A percentile compares a stretch with the other conserved stretches of the same genome.
Evolutionary conservation across 768 basidiomycete genomes (phyloP).

Genomic region (Dentipellis sp.): DNA sequence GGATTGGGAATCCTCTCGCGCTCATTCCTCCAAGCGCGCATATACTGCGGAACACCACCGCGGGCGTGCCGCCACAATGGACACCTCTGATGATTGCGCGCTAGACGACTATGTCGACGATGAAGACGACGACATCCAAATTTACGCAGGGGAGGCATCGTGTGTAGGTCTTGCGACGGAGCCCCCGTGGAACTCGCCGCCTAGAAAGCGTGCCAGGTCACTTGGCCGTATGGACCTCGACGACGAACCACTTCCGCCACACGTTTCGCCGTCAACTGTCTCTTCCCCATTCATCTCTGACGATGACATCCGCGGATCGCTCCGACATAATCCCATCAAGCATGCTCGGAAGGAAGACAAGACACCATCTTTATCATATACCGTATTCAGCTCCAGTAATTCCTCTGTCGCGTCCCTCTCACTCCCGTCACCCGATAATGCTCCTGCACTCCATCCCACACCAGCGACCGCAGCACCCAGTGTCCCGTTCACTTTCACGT

Average conservation of each 20-base stretch:
- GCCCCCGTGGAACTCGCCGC: slow-evolving; percentile 9
- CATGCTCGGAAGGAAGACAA: neutral
- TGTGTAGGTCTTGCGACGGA: slow-evolving; percentile 5
- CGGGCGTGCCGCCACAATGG: slow-evolving; percentile 8
- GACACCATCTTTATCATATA: slow-evolving; percentile 26
- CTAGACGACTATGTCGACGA: slow-evolving; percentile 27
- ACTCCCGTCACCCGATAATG: slow-evolving; percentile 9
- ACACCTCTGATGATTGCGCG: slow-evolving; percentile 10
- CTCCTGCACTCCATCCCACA: slow-evolving; percentile 10
- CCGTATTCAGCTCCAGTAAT: slow-evolving; percentile 27
- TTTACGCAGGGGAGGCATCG: slow-evolving; percentile 34
- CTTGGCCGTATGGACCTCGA: slow-evolving; percentile 33
- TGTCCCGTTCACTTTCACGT: neutral
- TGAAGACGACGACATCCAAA: slow-evolving; percentile 49
- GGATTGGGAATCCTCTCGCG: slow-evolving; percentile 52
- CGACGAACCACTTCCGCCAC: no score
- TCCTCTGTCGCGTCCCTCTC: slow-evolving; percentile 32
- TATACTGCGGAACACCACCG: slow-evolving; percentile 27
- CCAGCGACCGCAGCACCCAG: neutral
- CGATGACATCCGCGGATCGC: slow-evolving; percentile 11
- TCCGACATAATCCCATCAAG: neutral
- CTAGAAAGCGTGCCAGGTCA: slow-evolving; percentile 36
- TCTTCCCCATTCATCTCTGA: slow-evolving; percentile 23
- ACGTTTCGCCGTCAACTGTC: slow-evolving; percentile 15
- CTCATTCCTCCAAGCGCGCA: slow-evolving; percentile 22